Evolutionary conservation across 2,329 filamentous ascomycete species (phyloP).

Genomic region (Oidium heveae): DNA sequence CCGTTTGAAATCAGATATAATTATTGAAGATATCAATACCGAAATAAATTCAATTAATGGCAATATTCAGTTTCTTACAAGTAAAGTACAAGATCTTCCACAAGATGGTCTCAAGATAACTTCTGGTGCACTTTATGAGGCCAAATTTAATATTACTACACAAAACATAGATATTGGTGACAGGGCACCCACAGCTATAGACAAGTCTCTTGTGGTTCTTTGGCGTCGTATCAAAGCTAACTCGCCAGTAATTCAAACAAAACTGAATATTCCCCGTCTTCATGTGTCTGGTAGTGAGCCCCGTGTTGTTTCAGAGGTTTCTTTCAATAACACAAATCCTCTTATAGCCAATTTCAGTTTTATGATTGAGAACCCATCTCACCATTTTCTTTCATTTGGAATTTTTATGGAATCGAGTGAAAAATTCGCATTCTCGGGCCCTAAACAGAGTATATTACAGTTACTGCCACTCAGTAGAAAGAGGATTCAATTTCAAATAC

Average conservation of each 20-base stretch:
- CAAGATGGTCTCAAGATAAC: constrained; percentile 24
- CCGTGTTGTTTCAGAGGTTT: constrained; percentile 38
- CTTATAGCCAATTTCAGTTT: constrained; percentile 25
- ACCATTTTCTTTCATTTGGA: constrained; percentile 84
- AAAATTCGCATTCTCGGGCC: constrained; percentile 75
- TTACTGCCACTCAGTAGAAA: constrained; percentile 61
- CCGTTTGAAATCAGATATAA: constrained; percentile 39
- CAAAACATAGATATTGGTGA: constrained; percentile 66
- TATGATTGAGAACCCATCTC: constrained; percentile 79
- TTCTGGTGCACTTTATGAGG: constrained; percentile 45
- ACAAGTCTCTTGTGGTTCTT: constrained; percentile 46
- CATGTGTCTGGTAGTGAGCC: constrained; percentile 65
- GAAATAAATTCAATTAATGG: constrained; percentile 33
- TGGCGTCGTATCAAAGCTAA: constrained; percentile 36
- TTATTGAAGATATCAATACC: constrained; percentile 39
- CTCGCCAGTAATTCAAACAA: constrained; percentile 29
- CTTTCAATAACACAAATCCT: constrained; percentile 17
- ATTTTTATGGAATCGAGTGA: constrained; percentile 80
- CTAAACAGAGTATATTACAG: constrained; percentile 58
- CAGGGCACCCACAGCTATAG: constrained; percentile 46
- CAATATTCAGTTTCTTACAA: constrained; percentile 30
- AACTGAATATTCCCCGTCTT: constrained; percentile 54
- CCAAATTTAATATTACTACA: constrained; percentile 45
- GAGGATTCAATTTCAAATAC: constrained; percentile 44
- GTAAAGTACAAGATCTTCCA: constrained; percentile 15